Conservation (phyloP, 495 filamentous ascomycete genomes). For the Chaetomium fimeti region DNA sequence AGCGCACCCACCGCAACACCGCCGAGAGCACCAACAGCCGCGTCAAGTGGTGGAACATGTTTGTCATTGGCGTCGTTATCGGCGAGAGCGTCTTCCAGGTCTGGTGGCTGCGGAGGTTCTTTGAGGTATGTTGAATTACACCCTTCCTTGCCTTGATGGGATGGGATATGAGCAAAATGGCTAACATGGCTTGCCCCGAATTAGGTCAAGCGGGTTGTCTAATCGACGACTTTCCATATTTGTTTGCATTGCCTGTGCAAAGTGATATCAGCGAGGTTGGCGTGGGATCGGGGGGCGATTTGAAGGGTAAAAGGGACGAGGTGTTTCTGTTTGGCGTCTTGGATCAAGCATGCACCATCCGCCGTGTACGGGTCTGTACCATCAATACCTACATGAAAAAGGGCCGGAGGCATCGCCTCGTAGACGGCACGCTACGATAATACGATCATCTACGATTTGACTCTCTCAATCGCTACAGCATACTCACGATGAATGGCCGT, state of each 20-base stretch:
- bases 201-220: conserved; percentile 43
- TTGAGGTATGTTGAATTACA: conserved; percentile 64
- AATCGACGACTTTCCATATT: conserved; percentile 2
- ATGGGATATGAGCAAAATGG: background rate
- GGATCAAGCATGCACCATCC: conserved; percentile 18
- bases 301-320: conserved; percentile 8
- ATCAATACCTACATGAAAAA: conserved; percentile 14
- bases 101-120: conserved; percentile 98
- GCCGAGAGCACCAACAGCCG: conserved; percentile 96
- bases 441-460: conserved; percentile 15
- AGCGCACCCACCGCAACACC: conserved; percentile 94
- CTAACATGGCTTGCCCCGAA: conserved; percentile 3
- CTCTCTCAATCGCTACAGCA: background rate
- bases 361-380: conserved; percentile 8
- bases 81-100: conserved; percentile 97
- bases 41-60: conserved; percentile 99
- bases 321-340: conserved; percentile 19
- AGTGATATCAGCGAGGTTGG: conserved; percentile 6
- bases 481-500: no score
- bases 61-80: conserved; percentile 85
- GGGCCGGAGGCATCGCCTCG: background rate
- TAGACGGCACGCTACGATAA: conserved; percentile 19
- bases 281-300: conserved; percentile 10
- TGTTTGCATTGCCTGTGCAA: conserved; percentile 17
- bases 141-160: no score